Percentiles rank a stretch among this genome's conserved stretches.
Conservation (phyloP, 176 grass and related monocot species). For the Musa itinerans region DNA sequence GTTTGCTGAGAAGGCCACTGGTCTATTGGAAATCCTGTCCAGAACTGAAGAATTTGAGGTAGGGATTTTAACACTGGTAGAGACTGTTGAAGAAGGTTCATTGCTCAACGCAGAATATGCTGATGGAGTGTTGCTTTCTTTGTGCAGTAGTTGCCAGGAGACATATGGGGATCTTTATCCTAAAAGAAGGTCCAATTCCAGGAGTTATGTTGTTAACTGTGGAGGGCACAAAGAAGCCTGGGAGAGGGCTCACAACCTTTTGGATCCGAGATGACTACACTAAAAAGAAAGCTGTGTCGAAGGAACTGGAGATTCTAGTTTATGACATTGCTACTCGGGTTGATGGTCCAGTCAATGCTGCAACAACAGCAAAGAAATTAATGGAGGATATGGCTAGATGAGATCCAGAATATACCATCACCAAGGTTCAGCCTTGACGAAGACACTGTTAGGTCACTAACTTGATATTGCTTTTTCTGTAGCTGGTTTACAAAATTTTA, state of each 20-base stretch:
- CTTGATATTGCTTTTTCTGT: neutral
- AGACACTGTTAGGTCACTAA: neutral
- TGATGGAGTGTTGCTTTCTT: conserved; percentile 13
- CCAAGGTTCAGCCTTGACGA: neutral
- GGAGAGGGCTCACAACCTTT: conserved; percentile 5
- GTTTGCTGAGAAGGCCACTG: conserved; percentile 20
- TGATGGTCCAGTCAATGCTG: conserved; percentile 15
- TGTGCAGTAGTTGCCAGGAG: conserved; percentile 14
- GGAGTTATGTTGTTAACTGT: conserved; percentile 17
- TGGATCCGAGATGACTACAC: conserved; percentile 12
- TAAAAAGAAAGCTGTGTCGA: conserved; percentile 6
- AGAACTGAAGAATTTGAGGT: conserved; percentile 15
- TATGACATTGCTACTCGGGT: conserved; percentile 23
- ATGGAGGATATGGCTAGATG: conserved; percentile 20
- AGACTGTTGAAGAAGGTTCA: conserved; percentile 25
- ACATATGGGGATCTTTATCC: conserved; percentile 11
- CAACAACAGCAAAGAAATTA: conserved; percentile 15
- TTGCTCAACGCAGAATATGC: conserved; percentile 19
- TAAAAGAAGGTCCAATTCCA: conserved; percentile 18
- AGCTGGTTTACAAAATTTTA: neutral
- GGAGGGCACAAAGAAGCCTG: conserved; percentile 20
- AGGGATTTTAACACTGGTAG: conserved; percentile 19
- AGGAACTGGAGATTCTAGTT: conserved; percentile 4
- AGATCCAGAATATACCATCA: conserved; percentile 2
- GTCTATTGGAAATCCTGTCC: conserved; percentile 21